Evolutionary conservation across 2,329 filamentous ascomycete species (phyloP).

Genomic region (Thelonectria blattea): DNA sequence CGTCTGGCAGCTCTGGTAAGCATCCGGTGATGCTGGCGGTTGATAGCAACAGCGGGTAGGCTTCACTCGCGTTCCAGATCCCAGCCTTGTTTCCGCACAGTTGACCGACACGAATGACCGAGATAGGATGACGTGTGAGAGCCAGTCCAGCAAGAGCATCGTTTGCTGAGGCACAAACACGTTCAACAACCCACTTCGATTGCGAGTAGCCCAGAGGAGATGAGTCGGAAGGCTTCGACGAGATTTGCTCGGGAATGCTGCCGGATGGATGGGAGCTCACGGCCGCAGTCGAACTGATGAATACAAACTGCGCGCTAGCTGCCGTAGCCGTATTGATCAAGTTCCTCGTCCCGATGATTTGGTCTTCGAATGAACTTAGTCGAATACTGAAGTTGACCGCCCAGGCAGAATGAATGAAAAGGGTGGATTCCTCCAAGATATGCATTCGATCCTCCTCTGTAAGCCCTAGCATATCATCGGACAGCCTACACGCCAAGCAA

Average conservation of each 20-base stretch:
- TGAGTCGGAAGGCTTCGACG: slow-evolving; percentile 24
- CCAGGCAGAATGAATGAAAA: slow-evolving; percentile 59
- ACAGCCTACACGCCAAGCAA: slow-evolving; percentile 28
- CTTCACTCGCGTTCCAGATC: slow-evolving; percentile 58
- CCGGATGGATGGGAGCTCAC: slow-evolving; percentile 43
- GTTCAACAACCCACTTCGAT: slow-evolving; percentile 50
- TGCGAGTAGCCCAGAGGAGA: slow-evolving; percentile 52
- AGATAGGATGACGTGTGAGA: background rate
- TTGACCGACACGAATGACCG: slow-evolving; percentile 56
- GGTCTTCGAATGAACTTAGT: slow-evolving; percentile 56
- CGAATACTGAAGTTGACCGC: slow-evolving; percentile 62
- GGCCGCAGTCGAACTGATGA: slow-evolving; percentile 57
- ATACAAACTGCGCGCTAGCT: slow-evolving; percentile 46
- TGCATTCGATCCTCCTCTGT: background rate
- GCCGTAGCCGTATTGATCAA: slow-evolving; percentile 47
- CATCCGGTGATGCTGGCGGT: slow-evolving; percentile 49
- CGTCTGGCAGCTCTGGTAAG: slow-evolving; percentile 27
- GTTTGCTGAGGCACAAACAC: slow-evolving; percentile 45
- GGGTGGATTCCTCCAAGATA: background rate
- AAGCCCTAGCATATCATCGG: slow-evolving; percentile 14
- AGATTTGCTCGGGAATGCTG: slow-evolving; percentile 42
- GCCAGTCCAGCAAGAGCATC: slow-evolving; percentile 24
- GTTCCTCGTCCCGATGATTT: slow-evolving; percentile 52
- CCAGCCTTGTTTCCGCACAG: slow-evolving; percentile 56
- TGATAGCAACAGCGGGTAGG: slow-evolving; percentile 58